Evolutionary conservation across 1,284 basidiomycete species (phyloP).

Genomic region (Apiotrichum akiyoshidainum): DNA sequence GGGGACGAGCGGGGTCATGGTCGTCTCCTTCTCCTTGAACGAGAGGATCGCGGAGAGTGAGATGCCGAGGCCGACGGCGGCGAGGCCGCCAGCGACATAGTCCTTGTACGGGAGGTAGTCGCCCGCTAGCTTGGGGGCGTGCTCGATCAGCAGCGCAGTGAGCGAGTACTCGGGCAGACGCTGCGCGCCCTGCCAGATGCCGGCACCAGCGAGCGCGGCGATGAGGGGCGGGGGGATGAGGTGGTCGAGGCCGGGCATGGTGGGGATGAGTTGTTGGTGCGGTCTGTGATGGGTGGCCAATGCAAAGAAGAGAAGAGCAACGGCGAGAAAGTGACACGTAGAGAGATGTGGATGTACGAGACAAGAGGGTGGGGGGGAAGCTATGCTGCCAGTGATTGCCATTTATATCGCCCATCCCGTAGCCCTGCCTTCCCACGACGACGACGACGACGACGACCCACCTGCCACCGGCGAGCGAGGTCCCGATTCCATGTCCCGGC

Average conservation of each 20-base stretch:
- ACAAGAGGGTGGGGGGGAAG: too few species aligned
- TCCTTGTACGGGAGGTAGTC: slow-evolving; percentile 1
- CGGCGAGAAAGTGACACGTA: too few species aligned
- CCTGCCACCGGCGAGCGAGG: too few species aligned
- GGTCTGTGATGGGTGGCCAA: too few species aligned
- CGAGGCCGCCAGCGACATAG: slow-evolving; percentile 5
- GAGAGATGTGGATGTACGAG: too few species aligned
- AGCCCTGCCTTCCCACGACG: too few species aligned
- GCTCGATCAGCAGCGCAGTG: background rate
- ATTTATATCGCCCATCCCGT: too few species aligned
- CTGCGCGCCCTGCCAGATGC: slow-evolving; percentile 1
- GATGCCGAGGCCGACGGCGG: slow-evolving; percentile 4
- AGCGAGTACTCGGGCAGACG: slow-evolving; percentile 3
- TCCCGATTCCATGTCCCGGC: too few species aligned
- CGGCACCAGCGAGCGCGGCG: background rate
- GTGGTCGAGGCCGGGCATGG: slow-evolving; percentile 10
- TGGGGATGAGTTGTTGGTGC: background rate
- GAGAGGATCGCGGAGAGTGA: background rate
- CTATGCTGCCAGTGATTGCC: too few species aligned
- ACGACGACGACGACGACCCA: too few species aligned
- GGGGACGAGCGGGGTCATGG: slow-evolving; percentile 2
- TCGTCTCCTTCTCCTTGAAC: slow-evolving; percentile 4
- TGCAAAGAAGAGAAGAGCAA: too few species aligned
- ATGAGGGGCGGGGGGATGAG: slow-evolving; percentile 9
- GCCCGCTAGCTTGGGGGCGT: background rate